Evolutionary conservation across 306 rosid genomes (phyloP).

Genomic region (Fagus crenata): DNA sequence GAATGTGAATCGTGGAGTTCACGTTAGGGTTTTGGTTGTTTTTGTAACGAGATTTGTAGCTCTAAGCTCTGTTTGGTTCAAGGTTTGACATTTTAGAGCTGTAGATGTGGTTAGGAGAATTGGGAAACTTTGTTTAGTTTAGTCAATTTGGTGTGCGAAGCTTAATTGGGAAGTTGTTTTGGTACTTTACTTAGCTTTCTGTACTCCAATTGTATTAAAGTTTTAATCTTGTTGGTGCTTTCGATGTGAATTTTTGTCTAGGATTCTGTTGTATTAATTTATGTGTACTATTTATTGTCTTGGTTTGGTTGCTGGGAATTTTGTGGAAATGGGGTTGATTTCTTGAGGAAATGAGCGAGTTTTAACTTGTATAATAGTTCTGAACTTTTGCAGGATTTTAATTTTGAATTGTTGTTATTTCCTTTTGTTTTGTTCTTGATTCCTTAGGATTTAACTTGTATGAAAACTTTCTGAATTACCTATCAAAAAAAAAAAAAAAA

Average conservation of each 20-base stretch:
- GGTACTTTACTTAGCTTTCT: too few species aligned
- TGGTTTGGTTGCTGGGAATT: too few species aligned
- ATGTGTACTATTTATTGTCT: too few species aligned
- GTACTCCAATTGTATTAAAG: too few species aligned
- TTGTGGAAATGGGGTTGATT: too few species aligned
- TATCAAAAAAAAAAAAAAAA: neutral
- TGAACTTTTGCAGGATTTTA: neutral
- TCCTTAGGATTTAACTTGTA: neutral
- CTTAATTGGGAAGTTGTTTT: neutral
- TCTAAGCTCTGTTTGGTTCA: constrained; percentile 7
- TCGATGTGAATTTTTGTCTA: too few species aligned
- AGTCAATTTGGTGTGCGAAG: neutral
- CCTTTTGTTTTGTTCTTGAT: neutral
- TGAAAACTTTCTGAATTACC: neutral
- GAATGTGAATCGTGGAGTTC: neutral
- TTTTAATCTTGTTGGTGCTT: too few species aligned
- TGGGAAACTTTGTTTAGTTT: neutral
- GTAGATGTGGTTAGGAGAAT: constrained; percentile 3
- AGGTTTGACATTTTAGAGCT: neutral
- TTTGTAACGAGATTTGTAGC: constrained; percentile 12
- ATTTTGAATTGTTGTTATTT: too few species aligned
- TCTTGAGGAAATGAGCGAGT: too few species aligned
- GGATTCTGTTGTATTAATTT: too few species aligned
- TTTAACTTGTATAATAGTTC: neutral
- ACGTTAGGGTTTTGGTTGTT: constrained; percentile 21